Evolutionary conservation across 2,329 filamentous ascomycete species (phyloP).

Genomic region (Pseudocercospora eumusae): DNA sequence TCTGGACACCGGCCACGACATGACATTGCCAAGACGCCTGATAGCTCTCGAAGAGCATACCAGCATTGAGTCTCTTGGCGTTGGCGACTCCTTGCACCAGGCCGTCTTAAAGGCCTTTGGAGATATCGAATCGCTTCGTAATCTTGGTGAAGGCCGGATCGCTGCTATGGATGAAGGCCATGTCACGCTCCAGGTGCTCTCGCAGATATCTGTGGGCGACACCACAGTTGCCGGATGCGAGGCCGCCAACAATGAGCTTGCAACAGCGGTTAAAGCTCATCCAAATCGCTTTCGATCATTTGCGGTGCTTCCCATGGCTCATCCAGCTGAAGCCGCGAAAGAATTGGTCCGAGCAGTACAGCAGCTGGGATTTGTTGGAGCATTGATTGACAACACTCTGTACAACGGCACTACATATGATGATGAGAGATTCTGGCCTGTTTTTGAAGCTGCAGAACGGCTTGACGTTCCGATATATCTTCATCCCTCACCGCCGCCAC

Average conservation of each 20-base stretch:
- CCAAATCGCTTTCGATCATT: constrained; percentile 32
- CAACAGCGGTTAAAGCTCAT: constrained; percentile 19
- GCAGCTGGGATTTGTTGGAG: constrained; percentile 33
- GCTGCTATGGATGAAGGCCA: constrained; percentile 32
- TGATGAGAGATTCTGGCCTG: constrained; percentile 27
- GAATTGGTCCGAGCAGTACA: constrained; percentile 33
- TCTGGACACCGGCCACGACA: not conserved
- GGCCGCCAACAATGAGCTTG: constrained; percentile 33
- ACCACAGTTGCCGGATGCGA: constrained; percentile 20
- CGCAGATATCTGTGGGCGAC: constrained; percentile 25
- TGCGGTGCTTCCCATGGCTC: constrained; percentile 34
- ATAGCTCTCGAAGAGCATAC: constrained; percentile 37
- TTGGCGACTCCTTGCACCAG: constrained; percentile 21
- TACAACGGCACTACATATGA: constrained; percentile 33
- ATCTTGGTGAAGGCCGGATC: constrained; percentile 25
- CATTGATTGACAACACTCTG: constrained; percentile 35
- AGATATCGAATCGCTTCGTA: constrained; percentile 16
- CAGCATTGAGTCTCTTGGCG: constrained; percentile 27
- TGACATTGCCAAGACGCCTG: constrained; percentile 7
- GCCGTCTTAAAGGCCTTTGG: constrained; percentile 20
- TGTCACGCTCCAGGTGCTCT: constrained; percentile 32
- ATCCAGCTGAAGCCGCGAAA: constrained; percentile 29
- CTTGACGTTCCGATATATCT: constrained; percentile 55
- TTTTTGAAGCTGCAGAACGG: constrained; percentile 38
- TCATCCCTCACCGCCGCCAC: constrained; percentile 48